These are phyloP conservation scores for Pyrenopolyporus hunteri DNA, from an alignment of 495 filamentous ascomycete genomes.

Conservation along the genomic window DNA sequence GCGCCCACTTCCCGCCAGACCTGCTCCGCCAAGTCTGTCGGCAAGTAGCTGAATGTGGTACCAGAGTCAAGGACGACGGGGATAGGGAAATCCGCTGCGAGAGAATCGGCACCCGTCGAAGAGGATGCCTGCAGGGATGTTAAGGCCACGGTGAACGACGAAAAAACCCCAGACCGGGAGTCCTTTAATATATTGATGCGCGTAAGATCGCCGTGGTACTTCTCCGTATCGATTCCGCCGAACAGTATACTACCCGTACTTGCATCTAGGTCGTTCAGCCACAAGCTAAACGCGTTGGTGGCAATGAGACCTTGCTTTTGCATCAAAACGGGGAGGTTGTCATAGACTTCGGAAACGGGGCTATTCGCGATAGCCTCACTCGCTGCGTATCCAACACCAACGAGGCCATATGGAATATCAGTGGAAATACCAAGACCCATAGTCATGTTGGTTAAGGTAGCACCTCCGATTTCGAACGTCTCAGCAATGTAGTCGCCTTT, in stretches of 20 bases:
- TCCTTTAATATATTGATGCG: slow-evolving; percentile 66
- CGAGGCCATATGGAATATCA: slow-evolving; percentile 74
- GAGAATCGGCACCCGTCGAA: slow-evolving; percentile 54
- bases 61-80: slow-evolving; percentile 88
- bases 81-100: slow-evolving; percentile 61
- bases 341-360: slow-evolving; percentile 58
- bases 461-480: slow-evolving; percentile 71
- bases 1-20: slow-evolving; percentile 76
- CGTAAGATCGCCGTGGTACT: slow-evolving; percentile 75
- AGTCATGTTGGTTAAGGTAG: slow-evolving; percentile 70
- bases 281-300: slow-evolving; percentile 85
- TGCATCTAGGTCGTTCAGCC: slow-evolving; percentile 76
- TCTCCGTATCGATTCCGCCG: slow-evolving; percentile 88
- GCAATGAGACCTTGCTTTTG: slow-evolving; percentile 74
- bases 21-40: slow-evolving; percentile 66
- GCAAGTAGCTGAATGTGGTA: slow-evolving; percentile 84
- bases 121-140: slow-evolving; percentile 60
- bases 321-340: slow-evolving; percentile 82
- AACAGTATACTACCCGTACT: slow-evolving; percentile 67
- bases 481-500: slow-evolving; percentile 84
- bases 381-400: slow-evolving; percentile 83
- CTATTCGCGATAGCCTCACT: slow-evolving; percentile 76
- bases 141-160: slow-evolving; percentile 76
- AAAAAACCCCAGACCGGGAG: slow-evolving; percentile 51
- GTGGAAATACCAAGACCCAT: slow-evolving; percentile 83